A percentile compares a stretch with the other conserved stretches of the same genome.
Evolutionary conservation across 2,329 filamentous ascomycete genomes (phyloP).

Genomic region (Ambrosiella xylebori): DNA sequence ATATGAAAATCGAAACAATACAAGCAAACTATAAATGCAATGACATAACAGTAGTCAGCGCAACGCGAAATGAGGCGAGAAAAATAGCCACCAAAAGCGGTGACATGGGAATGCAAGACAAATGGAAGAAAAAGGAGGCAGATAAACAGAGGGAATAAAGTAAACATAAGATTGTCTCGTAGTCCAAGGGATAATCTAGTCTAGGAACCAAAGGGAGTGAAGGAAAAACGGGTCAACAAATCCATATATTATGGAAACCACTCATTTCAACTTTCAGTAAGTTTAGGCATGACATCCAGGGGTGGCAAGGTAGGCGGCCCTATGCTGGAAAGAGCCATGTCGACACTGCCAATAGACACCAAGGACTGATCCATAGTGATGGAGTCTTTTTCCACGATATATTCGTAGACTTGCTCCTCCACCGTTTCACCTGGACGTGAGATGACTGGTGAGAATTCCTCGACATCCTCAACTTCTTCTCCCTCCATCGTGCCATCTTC

Average conservation of each 20-base stretch:
- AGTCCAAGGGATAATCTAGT: background rate
- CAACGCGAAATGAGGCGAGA: too few relatives aligned
- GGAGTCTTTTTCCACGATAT: slow-evolving; percentile 13
- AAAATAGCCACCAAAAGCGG: too few relatives aligned
- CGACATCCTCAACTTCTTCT: slow-evolving; percentile 30
- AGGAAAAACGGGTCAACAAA: too few relatives aligned
- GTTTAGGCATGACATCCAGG: slow-evolving; percentile 6
- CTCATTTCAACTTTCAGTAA: slow-evolving; percentile 7
- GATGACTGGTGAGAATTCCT: slow-evolving; percentile 15
- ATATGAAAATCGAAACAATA: background rate
- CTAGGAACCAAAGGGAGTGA: background rate
- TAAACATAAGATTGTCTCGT: background rate
- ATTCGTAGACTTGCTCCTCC: slow-evolving; percentile 15
- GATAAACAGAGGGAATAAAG: too few relatives aligned
- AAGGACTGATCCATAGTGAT: slow-evolving; percentile 7
- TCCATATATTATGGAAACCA: background rate
- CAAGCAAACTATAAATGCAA: background rate
- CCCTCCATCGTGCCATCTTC: slow-evolving; percentile 31
- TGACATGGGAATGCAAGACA: too few relatives aligned
- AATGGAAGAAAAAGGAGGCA: background rate
- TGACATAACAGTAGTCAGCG: background rate
- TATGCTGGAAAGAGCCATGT: slow-evolving; percentile 3
- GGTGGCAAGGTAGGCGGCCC: slow-evolving; percentile 9
- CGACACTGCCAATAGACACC: background rate
- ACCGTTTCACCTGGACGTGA: slow-evolving; percentile 6